These are phyloP conservation scores for Dipodascopsis uninucleata DNA, from an alignment of 805 yeast genomes.

Conservation along the genomic window DNA sequence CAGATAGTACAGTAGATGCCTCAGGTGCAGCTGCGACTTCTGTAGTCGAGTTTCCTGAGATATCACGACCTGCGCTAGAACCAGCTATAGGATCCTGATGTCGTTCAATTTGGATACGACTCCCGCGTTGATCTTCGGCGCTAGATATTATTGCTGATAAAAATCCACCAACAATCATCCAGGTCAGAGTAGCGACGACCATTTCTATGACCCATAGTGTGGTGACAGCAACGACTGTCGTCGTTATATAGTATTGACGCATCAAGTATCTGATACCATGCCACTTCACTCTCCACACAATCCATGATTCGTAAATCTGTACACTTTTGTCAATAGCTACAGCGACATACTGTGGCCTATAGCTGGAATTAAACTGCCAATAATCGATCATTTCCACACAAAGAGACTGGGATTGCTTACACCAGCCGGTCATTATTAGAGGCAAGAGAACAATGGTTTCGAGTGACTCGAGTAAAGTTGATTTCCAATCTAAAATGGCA, in stretches of 20 bases:
- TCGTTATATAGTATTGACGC: conserved; percentile 30
- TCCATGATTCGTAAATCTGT: conserved; percentile 28
- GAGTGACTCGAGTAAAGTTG: conserved; percentile 31
- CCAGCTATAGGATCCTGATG: too few relatives aligned
- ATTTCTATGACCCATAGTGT: conserved; percentile 34
- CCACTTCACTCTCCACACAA: conserved; percentile 34
- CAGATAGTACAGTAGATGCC: too few relatives aligned
- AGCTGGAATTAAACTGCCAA: conserved; percentile 12
- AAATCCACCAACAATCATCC: conserved; percentile 5
- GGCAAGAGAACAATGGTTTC: conserved; percentile 34
- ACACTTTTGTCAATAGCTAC: conserved; percentile 32
- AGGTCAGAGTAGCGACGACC: conserved; percentile 11
- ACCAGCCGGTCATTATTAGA: conserved; percentile 32
- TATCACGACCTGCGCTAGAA: too few relatives aligned
- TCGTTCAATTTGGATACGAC: too few relatives aligned
- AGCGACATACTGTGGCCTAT: conserved; percentile 18
- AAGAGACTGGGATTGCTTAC: conserved; percentile 30
- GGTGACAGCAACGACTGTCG: conserved; percentile 31
- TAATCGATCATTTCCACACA: conserved; percentile 29
- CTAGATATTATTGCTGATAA: too few relatives aligned
- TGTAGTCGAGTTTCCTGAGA: too few relatives aligned
- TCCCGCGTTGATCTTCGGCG: too few relatives aligned
- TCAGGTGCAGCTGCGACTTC: too few relatives aligned
- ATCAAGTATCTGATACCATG: conserved; percentile 34
- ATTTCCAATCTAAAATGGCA: conserved; percentile 35